These are phyloP conservation scores for Alternaria alternata DNA, from an alignment of 2,329 filamentous ascomycete species.

Conservation along the genomic window DNA sequence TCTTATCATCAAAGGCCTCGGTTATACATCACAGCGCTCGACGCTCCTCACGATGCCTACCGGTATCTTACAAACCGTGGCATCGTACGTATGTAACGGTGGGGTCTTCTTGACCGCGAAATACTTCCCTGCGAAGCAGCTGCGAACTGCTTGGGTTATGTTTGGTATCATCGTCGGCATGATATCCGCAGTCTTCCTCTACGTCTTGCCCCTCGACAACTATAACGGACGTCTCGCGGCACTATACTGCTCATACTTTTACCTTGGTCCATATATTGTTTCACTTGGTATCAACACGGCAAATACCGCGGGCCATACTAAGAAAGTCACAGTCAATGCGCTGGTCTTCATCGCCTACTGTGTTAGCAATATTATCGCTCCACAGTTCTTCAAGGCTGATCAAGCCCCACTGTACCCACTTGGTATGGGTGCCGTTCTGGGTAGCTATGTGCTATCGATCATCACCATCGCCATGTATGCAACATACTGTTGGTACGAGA, in stretches of 20 bases:
- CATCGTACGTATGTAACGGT: constrained; percentile 51
- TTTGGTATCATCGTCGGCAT: constrained; percentile 40
- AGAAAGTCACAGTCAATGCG: constrained; percentile 49
- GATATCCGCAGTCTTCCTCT: constrained; percentile 39
- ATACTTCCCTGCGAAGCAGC: constrained; percentile 31
- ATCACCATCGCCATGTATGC: constrained; percentile 43
- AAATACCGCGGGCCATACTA: constrained; percentile 46
- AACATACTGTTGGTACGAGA: constrained; percentile 43
- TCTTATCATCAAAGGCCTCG: constrained; percentile 43
- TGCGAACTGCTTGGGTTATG: constrained; percentile 35
- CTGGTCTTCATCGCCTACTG: constrained; percentile 52
- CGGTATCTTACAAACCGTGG: constrained; percentile 44
- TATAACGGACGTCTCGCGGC: constrained; percentile 38
- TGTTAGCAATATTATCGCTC: constrained; percentile 51
- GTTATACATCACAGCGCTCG: constrained; percentile 44
- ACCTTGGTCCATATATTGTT: constrained; percentile 27
- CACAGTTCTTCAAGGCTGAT: constrained; percentile 49
- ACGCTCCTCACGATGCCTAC: constrained; percentile 38
- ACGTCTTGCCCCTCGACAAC: constrained; percentile 34
- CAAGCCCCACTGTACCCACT: constrained; percentile 46
- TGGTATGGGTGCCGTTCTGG: constrained; percentile 17
- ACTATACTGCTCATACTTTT: constrained; percentile 40
- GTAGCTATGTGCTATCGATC: constrained; percentile 24
- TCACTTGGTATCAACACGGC: constrained; percentile 23
- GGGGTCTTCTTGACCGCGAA: constrained; percentile 46